Evolutionary conservation across 305 asterid genomes (phyloP).

Genomic region (Fraxinus paxiana): DNA sequence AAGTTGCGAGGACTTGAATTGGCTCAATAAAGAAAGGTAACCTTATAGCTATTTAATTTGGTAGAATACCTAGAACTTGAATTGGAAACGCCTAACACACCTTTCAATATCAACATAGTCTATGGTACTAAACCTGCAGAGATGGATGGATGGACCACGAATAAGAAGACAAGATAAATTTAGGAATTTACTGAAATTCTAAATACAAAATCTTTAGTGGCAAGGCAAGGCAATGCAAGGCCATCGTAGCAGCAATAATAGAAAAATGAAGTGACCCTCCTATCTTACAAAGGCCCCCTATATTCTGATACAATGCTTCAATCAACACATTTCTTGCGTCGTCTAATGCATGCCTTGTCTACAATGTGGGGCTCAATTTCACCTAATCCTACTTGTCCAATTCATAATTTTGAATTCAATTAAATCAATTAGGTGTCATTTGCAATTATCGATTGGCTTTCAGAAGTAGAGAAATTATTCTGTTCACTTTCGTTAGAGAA

Average conservation of each 20-base stretch:
- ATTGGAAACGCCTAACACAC: background rate
- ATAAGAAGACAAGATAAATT: background rate
- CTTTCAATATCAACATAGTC: background rate
- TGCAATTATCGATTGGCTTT: background rate
- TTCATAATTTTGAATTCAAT: background rate
- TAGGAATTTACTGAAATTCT: no score
- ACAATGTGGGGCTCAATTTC: background rate
- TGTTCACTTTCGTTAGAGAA: slow-evolving; percentile 30
- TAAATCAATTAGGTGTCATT: background rate
- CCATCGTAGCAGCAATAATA: background rate
- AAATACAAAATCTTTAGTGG: background rate
- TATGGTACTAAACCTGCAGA: background rate
- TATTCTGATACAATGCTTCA: background rate
- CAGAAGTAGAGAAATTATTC: slow-evolving; percentile 21
- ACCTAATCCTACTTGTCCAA: background rate
- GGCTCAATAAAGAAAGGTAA: background rate
- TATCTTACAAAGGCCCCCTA: background rate
- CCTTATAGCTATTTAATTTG: no score
- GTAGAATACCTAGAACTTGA: background rate
- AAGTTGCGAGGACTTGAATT: background rate
- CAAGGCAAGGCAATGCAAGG: background rate
- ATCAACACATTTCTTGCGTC: background rate
- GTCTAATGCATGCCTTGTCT: slow-evolving; percentile 2
- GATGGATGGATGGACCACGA: background rate
- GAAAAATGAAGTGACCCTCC: background rate